These are phyloP conservation scores for Isabelozyma heimii DNA, from an alignment of 805 yeast genomes.

Conservation along the genomic window DNA sequence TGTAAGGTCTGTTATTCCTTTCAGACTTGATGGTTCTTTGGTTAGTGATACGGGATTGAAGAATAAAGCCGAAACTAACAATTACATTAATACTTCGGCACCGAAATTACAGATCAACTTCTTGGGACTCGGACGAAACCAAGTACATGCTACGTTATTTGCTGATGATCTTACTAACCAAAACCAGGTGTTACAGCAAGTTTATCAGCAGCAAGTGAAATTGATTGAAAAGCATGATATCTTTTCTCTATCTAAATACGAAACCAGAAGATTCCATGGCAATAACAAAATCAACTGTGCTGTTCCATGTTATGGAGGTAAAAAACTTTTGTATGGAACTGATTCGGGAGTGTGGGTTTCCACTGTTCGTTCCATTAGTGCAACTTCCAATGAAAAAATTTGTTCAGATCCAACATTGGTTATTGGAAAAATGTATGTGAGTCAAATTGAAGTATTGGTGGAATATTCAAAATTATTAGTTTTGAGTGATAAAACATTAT, in stretches of 20 bases:
- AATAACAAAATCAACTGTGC: conserved; percentile 83
- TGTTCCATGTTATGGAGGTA: conserved; percentile 91
- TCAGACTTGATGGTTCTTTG: conserved; percentile 33
- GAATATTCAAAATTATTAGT: conserved; percentile 83
- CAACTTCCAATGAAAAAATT: conserved; percentile 46
- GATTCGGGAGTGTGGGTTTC: conserved; percentile 87
- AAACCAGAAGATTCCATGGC: conserved; percentile 71
- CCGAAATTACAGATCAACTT: conserved; percentile 49
- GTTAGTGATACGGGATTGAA: conserved; percentile 32
- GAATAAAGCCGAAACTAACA: conserved; percentile 22
- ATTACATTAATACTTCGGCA: conserved; percentile 25
- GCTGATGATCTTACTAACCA: conserved; percentile 61
- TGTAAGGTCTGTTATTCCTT: conserved; percentile 40
- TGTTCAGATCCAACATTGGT: conserved; percentile 75
- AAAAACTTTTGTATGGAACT: conserved; percentile 86
- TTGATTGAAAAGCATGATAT: conserved; percentile 73
- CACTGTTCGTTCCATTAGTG: conserved; percentile 57
- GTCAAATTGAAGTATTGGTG: conserved; percentile 88
- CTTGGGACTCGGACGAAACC: conserved; percentile 51
- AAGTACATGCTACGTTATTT: conserved; percentile 51
- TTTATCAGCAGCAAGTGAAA: conserved; percentile 74
- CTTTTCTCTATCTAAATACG: conserved; percentile 72
- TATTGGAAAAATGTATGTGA: conserved; percentile 70
- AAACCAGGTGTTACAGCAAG: conserved; percentile 74
- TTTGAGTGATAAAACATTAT: conserved; percentile 76